Evolutionary conservation across 495 filamentous ascomycete species (phyloP).

Genomic region (Hyphodiscus hymeniophilus): DNA sequence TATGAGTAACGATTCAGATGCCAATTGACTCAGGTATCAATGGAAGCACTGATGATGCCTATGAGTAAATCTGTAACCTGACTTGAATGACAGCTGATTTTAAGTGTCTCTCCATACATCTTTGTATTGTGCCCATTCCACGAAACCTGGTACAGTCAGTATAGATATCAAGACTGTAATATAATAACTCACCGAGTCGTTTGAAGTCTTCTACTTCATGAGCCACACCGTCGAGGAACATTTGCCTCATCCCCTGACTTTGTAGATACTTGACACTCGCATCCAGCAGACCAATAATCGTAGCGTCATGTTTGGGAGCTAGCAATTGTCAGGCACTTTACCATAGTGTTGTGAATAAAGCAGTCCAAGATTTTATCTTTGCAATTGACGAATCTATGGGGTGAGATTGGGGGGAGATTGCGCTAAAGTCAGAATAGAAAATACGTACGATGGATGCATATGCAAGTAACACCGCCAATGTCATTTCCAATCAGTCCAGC

Average conservation of each 20-base stretch:
- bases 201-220: constrained; percentile 5
- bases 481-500: constrained; percentile 42
- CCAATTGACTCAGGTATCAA: too few species aligned
- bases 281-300: constrained; percentile 13
- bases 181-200: constrained; percentile 13
- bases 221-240: constrained; percentile 17
- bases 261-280: constrained; percentile 26
- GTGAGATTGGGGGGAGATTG: not conserved
- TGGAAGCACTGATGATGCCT: not conserved
- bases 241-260: constrained; percentile 27
- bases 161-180: not conserved
- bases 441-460: constrained; percentile 37
- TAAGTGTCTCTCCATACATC: constrained; percentile 30
- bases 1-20: too few species aligned
- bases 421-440: not conserved
- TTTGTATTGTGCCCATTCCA: constrained; percentile 32
- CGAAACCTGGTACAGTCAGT: constrained; percentile 24
- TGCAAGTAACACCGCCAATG: constrained; percentile 52
- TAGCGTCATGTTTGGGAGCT: constrained; percentile 4
- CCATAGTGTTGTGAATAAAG: too few species aligned
- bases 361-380: too few species aligned
- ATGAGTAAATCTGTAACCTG: not conserved
- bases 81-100: not conserved
- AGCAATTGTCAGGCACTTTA: too few species aligned
- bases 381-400: not conserved